Evolutionary conservation across 2,329 filamentous ascomycete genomes (phyloP).

Genomic region (Monosporascus cannonballus): DNA sequence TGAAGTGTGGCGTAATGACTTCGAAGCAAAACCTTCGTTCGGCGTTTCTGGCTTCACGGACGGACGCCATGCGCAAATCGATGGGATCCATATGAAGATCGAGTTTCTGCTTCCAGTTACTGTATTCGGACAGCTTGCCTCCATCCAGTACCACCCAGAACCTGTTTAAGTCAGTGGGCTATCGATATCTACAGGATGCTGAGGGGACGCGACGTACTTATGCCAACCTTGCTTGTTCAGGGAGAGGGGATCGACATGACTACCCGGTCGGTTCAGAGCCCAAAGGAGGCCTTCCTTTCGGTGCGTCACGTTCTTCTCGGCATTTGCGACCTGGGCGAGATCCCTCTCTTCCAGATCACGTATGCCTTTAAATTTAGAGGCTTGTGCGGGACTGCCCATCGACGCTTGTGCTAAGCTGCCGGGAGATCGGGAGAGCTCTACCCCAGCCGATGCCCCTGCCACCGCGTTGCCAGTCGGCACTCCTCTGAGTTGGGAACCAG

Average conservation of each 20-base stretch:
- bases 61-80: slow-evolving; percentile 92
- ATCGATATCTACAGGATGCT: background rate
- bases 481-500: slow-evolving; percentile 58
- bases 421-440: slow-evolving; percentile 51
- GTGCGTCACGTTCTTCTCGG: slow-evolving; percentile 58
- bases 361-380: slow-evolving; percentile 77
- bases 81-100: slow-evolving; percentile 98
- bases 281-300: slow-evolving; percentile 92
- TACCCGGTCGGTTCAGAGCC: slow-evolving; percentile 87
- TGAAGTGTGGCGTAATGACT: slow-evolving; percentile 94
- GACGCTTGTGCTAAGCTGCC: slow-evolving; percentile 43
- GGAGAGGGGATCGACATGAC: slow-evolving; percentile 90
- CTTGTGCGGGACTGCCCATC: slow-evolving; percentile 45
- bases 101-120: slow-evolving; percentile 97
- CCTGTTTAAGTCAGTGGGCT: slow-evolving; percentile 37
- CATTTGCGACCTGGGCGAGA: slow-evolving; percentile 41
- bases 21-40: slow-evolving; percentile 97
- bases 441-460: slow-evolving; percentile 23
- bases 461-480: slow-evolving; percentile 40
- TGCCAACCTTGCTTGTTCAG: slow-evolving; percentile 98
- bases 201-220: slow-evolving; percentile 59
- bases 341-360: slow-evolving; percentile 87
- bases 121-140: slow-evolving; percentile 94
- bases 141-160: slow-evolving; percentile 99
- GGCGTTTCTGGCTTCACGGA: slow-evolving; percentile 88